A percentile compares a stretch with the other conserved stretches of the same genome.
Evolutionary conservation across 1,284 basidiomycete genomes (phyloP).

Genomic region (Ceraceosorus bombacis): DNA sequence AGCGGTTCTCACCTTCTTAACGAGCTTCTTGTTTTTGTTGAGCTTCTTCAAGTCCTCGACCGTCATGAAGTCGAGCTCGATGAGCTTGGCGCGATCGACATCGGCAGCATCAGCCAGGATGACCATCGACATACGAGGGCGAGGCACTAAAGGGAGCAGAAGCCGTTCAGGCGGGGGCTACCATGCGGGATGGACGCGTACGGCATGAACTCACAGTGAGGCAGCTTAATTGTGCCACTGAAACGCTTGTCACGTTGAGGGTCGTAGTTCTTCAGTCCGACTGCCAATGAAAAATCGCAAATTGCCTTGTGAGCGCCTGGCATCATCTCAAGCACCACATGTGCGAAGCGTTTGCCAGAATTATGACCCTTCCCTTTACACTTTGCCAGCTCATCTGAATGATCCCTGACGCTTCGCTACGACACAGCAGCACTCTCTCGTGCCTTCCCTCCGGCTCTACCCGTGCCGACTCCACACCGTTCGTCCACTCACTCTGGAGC

Average conservation of each 20-base stretch:
- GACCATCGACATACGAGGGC: constrained; percentile 98
- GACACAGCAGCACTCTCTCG: too few species aligned
- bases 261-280: constrained; percentile 50
- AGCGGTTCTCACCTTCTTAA: constrained; percentile 62
- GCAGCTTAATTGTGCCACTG: constrained; percentile 60
- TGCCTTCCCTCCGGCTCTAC: too few species aligned
- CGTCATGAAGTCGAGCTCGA: constrained; percentile 92
- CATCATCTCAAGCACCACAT: too few species aligned
- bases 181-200: too few species aligned
- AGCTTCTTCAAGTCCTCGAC: constrained; percentile 99
- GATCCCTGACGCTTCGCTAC: too few species aligned
- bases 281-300: too few species aligned
- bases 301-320: too few species aligned
- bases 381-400: too few species aligned
- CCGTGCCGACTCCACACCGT: too few species aligned
- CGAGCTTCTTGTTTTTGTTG: constrained; percentile 99
- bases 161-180: too few species aligned
- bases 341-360: too few species aligned
- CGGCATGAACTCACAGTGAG: constrained; percentile 53
- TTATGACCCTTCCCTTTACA: too few species aligned
- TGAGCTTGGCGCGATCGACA: constrained; percentile 97
- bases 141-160: constrained; percentile 59
- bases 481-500: constrained; percentile 40
- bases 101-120: constrained; percentile 98
- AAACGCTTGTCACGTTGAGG: constrained; percentile 50